These are phyloP conservation scores for Oidiodendron maius DNA, from an alignment of 495 filamentous ascomycete species.

Conservation along the genomic window DNA sequence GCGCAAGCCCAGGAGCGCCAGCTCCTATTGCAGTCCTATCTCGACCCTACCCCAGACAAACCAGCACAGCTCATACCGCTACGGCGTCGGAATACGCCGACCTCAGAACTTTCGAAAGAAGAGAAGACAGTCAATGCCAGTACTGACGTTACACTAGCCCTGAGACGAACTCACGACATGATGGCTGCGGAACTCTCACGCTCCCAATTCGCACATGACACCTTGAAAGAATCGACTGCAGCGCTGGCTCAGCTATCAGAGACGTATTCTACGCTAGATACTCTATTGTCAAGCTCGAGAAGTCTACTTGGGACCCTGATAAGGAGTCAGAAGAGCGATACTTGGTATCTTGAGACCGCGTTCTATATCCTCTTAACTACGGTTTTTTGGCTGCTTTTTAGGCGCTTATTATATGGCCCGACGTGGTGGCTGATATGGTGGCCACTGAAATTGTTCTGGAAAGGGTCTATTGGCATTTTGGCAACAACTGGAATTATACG, in stretches of 20 bases:
- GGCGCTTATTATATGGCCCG: conserved; percentile 81
- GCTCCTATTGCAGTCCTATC: conserved; percentile 61
- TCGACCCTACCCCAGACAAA: conserved; percentile 28
- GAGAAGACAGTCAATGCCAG: conserved; percentile 67
- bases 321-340: conserved; percentile 85
- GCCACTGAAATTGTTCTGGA: conserved; percentile 59
- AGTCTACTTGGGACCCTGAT: conserved; percentile 74
- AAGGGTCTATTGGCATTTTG: conserved; percentile 39
- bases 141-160: conserved; percentile 74
- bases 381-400: conserved; percentile 78
- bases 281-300: conserved; percentile 63
- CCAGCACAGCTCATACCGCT: conserved; percentile 17
- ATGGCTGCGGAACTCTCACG: conserved; percentile 77
- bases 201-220: conserved; percentile 83
- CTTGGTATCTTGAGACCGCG: conserved; percentile 89
- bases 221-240: conserved; percentile 72
- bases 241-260: conserved; percentile 75
- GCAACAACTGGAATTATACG: conserved; percentile 30
- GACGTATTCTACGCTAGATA: conserved; percentile 72
- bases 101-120: conserved; percentile 37
- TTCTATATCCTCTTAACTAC: conserved; percentile 75
- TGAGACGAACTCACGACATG: conserved; percentile 78
- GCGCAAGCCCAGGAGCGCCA: conserved; percentile 73
- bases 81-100: conserved; percentile 29
- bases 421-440: conserved; percentile 84